These are phyloP conservation scores for Aureobasidium sp. DNA, from an alignment of 2,329 filamentous ascomycete genomes.

Conservation along the genomic window DNA sequence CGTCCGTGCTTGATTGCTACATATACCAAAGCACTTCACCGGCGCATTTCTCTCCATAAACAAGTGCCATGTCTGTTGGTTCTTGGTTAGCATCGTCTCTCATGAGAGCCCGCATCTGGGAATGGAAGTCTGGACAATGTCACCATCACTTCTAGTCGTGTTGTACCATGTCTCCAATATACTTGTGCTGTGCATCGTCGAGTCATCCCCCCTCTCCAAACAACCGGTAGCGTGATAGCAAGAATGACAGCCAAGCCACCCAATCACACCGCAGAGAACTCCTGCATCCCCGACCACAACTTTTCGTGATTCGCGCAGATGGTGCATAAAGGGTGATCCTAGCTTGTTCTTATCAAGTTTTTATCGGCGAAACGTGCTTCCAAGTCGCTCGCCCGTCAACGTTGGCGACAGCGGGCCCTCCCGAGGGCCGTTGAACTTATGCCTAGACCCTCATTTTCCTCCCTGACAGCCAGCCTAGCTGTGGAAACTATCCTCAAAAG, in stretches of 20 bases:
- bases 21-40: background rate
- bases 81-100: background rate
- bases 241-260: background rate
- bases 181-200: conserved; percentile 3
- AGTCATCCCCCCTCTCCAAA: conserved; percentile 6
- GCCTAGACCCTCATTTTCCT: background rate
- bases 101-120: background rate
- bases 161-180: conserved; percentile 8
- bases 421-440: background rate
- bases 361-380: conserved; percentile 6
- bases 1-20: conserved; percentile 1
- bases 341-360: conserved; percentile 7
- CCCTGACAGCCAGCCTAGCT: background rate
- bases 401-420: background rate
- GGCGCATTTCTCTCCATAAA: background rate
- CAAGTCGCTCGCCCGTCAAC: background rate
- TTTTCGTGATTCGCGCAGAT: conserved; percentile 9
- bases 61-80: background rate
- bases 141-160: background rate
- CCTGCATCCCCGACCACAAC: background rate
- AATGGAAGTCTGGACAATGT: background rate
- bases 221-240: conserved; percentile 8
- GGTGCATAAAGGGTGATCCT: background rate
- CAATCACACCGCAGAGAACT: conserved; percentile 8
- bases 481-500: background rate